Evolutionary conservation across 768 basidiomycete species (phyloP).

Genomic region (Mycena polygramma): DNA sequence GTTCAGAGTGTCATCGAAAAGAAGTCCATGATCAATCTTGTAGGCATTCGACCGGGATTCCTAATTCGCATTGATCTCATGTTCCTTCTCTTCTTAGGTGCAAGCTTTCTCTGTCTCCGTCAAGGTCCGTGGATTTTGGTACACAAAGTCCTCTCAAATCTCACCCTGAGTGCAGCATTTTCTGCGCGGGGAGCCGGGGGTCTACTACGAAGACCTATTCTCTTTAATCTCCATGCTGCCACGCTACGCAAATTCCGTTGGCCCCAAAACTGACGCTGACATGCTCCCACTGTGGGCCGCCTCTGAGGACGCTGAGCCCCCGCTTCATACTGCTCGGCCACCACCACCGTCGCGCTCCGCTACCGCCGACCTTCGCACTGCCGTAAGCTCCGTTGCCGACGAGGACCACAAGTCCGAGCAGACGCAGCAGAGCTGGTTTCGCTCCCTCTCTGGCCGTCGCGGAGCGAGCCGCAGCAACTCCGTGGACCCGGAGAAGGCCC

Average conservation of each 20-base stretch:
- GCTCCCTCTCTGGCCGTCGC: conserved; percentile 27
- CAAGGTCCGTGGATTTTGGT: conserved; percentile 59
- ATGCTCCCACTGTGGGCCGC: conserved; percentile 71
- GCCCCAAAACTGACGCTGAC: conserved; percentile 50
- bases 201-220: conserved; percentile 83
- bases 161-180: conserved; percentile 54
- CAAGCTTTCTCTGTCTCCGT: conserved; percentile 78
- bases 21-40: conserved; percentile 80
- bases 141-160: no score
- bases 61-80: background rate
- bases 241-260: conserved; percentile 58
- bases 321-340: conserved; percentile 28
- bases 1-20: conserved; percentile 74
- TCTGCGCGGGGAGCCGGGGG: conserved; percentile 76
- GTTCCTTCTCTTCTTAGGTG: conserved; percentile 53
- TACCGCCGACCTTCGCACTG: conserved; percentile 15
- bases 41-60: conserved; percentile 43
- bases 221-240: conserved; percentile 79
- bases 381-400: conserved; percentile 5
- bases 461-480: conserved; percentile 36
- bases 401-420: conserved; percentile 30
- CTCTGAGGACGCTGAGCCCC: conserved; percentile 51
- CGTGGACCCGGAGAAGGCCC: conserved; percentile 60
- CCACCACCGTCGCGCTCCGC: conserved; percentile 30
- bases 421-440: conserved; percentile 32